Conservation (phyloP, 192 early-diverging fungal species). For the Gaertneriomyces semiglobifer region DNA sequence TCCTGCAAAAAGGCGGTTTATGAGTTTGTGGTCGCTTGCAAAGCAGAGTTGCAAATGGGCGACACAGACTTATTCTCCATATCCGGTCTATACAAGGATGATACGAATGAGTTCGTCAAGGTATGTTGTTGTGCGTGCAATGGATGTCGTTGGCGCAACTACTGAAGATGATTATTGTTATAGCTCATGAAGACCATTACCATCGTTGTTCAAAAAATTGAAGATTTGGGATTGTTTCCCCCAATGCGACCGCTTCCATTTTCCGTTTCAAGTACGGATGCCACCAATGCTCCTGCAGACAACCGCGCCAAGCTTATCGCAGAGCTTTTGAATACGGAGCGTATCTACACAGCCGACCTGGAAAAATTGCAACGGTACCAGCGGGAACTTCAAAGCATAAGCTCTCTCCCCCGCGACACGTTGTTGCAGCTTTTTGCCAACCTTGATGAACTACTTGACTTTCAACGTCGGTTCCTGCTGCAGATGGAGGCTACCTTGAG, state of each 20-base stretch:
- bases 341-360: slow-evolving; percentile 85
- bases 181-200: slow-evolving; percentile 69
- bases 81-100: slow-evolving; percentile 85
- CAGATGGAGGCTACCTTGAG: slow-evolving; percentile 75
- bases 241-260: slow-evolving; percentile 48
- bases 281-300: slow-evolving; percentile 61
- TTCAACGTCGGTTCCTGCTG: slow-evolving; percentile 91
- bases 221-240: slow-evolving; percentile 62
- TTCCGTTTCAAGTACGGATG: slow-evolving; percentile 19
- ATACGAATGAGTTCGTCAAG: slow-evolving; percentile 96
- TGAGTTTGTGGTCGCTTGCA: slow-evolving; percentile 84
- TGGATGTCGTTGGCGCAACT: background rate
- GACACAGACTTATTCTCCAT: slow-evolving; percentile 78
- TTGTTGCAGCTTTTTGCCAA: slow-evolving; percentile 87
- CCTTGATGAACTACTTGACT: slow-evolving; percentile 89
- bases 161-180: background rate
- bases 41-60: slow-evolving; percentile 64
- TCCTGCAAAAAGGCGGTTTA: slow-evolving; percentile 81
- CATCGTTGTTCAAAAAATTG: slow-evolving; percentile 71
- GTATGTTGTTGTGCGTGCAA: slow-evolving; percentile 39
- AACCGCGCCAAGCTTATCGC: slow-evolving; percentile 82
- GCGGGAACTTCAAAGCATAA: slow-evolving; percentile 36
- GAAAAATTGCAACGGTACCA: slow-evolving; percentile 58
- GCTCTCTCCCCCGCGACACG: slow-evolving; percentile 75
- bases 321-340: slow-evolving; percentile 91